These are phyloP conservation scores for Pinus tabuliformis DNA, from an alignment of 75 land plant species.

Conservation along the genomic window DNA sequence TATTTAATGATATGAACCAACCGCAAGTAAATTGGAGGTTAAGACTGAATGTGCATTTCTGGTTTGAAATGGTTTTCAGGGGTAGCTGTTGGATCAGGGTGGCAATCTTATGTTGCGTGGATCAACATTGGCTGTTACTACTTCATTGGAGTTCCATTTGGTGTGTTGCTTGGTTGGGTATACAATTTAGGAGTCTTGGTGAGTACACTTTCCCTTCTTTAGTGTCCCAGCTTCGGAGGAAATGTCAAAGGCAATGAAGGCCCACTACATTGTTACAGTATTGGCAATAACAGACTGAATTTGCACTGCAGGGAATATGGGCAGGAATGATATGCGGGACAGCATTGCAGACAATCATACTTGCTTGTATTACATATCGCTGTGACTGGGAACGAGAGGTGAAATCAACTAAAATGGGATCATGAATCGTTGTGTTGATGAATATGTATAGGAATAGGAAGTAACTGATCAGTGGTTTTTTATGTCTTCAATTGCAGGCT, in stretches of 20 bases:
- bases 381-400: slow-evolving; percentile 57
- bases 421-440: not conserved
- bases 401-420: not conserved
- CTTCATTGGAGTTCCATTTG: slow-evolving; percentile 26
- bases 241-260: slow-evolving; percentile 35
- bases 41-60: not conserved
- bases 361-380: slow-evolving; percentile 17
- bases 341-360: slow-evolving; percentile 37
- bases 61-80: slow-evolving; percentile 11
- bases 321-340: slow-evolving; percentile 63
- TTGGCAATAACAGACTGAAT: slow-evolving; percentile 16
- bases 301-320: slow-evolving; percentile 58
- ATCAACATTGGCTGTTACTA: slow-evolving; percentile 39
- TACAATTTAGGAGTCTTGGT: slow-evolving; percentile 2
- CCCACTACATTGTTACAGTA: slow-evolving; percentile 20
- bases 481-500: not conserved
- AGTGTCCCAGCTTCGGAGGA: slow-evolving; percentile 32
- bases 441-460: not conserved
- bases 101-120: slow-evolving; percentile 32
- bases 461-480: not conserved
- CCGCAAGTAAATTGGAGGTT: not conserved
- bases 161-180: slow-evolving; percentile 16
- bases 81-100: slow-evolving; percentile 36
- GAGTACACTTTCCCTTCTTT: not conserved
- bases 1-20: too few species aligned